Base-by-base conservation (phyloP, 345 rosid species). In the Hirschfeldia incana region DNA sequence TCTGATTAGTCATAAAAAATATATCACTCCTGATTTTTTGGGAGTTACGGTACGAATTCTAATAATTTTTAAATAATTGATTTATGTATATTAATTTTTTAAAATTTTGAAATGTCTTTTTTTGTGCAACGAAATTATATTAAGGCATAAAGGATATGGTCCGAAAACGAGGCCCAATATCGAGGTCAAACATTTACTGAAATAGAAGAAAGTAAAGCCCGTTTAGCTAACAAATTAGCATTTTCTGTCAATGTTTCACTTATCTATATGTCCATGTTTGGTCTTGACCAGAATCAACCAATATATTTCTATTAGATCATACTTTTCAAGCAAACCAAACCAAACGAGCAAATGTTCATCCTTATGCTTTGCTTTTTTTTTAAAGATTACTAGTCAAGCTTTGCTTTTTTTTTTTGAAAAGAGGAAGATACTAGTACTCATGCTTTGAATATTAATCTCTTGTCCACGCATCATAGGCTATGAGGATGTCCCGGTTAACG, bases 401-500 rank as follows among this genome's bases (percentile, higher is more conserved):
- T 72, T 37, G 26, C 21, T 12, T 12, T 10, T 33, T 27, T 9
- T 53, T 5, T 39, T n/a, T n/a, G n/a, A n/a, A n/a, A 16, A 53
- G 62, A 57, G 3, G 4, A 8, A 57, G 62, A 21, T 57, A 57
- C 29, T 57, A 26, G n/a, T 11, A 17, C 66, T 11, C 53, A 65
- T 64, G 53, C 13, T 44, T 73, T 44, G 4, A 55, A 9, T 3
- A 8, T 15, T 16, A 32, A 68, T 12, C 1, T 44, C 2, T 60
- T 60, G 63, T 33, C 21, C 8, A 66, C 13, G 10, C 4, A 85
- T 87, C 5, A 42, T 30, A 11, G 83, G 90, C n/a, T 86, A 83
- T n/a, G 83, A 84, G 70, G 79, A 74, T 12, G 92, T 89, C 2
- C 89, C 92, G 1, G 69, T 64, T 33, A 84, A 87, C 63, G 58